Evolutionary conservation across 768 basidiomycete species (phyloP).

Genomic region (Phanerochaete carnosa): DNA sequence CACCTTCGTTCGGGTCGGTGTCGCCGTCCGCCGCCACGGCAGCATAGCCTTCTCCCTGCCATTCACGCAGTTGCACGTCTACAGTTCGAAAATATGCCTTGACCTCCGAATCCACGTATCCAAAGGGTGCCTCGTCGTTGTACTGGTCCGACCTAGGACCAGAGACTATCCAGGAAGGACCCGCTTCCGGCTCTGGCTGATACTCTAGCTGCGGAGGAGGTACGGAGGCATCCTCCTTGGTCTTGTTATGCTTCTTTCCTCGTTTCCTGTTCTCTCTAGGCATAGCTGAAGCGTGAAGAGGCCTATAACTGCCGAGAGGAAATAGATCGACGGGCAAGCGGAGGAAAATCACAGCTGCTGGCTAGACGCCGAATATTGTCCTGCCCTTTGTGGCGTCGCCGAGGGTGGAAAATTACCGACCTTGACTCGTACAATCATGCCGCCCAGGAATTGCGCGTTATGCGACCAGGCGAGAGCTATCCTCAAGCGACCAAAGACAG

Average conservation of each 20-base stretch:
- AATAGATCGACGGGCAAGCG: neutral
- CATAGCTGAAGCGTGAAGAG: constrained; percentile 49
- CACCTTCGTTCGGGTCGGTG: constrained; percentile 71
- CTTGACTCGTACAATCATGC: constrained; percentile 46
- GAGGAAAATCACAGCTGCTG: neutral
- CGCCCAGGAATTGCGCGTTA: constrained; percentile 75
- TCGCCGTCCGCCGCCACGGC: constrained; percentile 41
- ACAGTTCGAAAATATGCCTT: constrained; percentile 93
- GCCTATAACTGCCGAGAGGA: neutral
- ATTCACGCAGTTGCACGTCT: constrained; percentile 82
- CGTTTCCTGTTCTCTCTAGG: constrained; percentile 73
- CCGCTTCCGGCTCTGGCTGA: constrained; percentile 25
- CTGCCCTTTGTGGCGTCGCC: constrained; percentile 6
- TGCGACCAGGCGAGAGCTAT: constrained; percentile 79
- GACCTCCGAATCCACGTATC: constrained; percentile 83
- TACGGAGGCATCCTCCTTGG: constrained; percentile 25
- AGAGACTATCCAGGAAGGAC: constrained; percentile 72
- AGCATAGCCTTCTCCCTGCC: constrained; percentile 61
- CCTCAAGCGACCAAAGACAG: constrained; percentile 92
- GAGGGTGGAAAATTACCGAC: constrained; percentile 2
- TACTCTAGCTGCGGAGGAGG: neutral
- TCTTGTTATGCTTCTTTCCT: constrained; percentile 72
- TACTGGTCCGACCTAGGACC: constrained; percentile 33
- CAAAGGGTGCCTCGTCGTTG: constrained; percentile 78
- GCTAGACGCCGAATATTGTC: neutral